Percentiles rank a stretch among this genome's conserved stretches.
Evolutionary conservation across 176 grass and related monocot species (phyloP).

Genomic region (Metroxylon sagu): DNA sequence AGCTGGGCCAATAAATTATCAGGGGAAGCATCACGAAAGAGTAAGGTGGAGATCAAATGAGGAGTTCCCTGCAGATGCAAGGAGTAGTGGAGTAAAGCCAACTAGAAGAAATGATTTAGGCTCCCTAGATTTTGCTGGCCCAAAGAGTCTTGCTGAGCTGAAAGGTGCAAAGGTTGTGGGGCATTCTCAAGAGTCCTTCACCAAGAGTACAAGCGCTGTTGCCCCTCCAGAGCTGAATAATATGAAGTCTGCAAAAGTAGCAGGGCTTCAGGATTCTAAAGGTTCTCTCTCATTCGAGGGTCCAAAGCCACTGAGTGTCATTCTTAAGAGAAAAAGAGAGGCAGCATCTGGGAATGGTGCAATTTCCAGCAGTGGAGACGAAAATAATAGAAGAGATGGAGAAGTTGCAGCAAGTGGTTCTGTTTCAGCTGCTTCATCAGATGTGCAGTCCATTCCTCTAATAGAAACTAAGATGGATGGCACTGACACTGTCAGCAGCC

Average conservation of each 20-base stretch:
- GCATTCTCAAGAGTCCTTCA: not conserved
- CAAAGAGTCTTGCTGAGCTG: slow-evolving; percentile 47
- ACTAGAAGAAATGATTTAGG: slow-evolving; percentile 26
- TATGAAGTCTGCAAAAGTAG: too few species aligned
- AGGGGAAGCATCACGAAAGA: slow-evolving; percentile 29
- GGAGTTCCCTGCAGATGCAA: slow-evolving; percentile 26
- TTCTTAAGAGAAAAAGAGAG: slow-evolving; percentile 78
- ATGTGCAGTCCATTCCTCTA: slow-evolving; percentile 17
- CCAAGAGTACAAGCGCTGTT: too few species aligned
- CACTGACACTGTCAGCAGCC: slow-evolving; percentile 14
- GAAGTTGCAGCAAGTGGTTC: slow-evolving; percentile 17
- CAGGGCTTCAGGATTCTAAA: not conserved
- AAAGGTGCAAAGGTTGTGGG: slow-evolving; percentile 25
- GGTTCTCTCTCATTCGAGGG: not conserved
- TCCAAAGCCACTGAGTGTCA: slow-evolving; percentile 66
- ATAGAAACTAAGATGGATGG: slow-evolving; percentile 31
- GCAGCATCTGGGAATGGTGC: slow-evolving; percentile 20
- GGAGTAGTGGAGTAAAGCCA: slow-evolving; percentile 27
- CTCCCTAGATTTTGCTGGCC: slow-evolving; percentile 30
- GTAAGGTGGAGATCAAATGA: slow-evolving; percentile 31
- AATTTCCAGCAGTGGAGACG: slow-evolving; percentile 14
- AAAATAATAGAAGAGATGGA: slow-evolving; percentile 16
- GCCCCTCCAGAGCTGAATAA: too few species aligned
- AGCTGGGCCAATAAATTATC: slow-evolving; percentile 24
- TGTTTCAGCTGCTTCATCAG: not conserved